Percentiles rank a stretch among this genome's conserved stretches.
Evolutionary conservation across 768 basidiomycete species (phyloP).

Genomic region (Lactarius deliciosus): DNA sequence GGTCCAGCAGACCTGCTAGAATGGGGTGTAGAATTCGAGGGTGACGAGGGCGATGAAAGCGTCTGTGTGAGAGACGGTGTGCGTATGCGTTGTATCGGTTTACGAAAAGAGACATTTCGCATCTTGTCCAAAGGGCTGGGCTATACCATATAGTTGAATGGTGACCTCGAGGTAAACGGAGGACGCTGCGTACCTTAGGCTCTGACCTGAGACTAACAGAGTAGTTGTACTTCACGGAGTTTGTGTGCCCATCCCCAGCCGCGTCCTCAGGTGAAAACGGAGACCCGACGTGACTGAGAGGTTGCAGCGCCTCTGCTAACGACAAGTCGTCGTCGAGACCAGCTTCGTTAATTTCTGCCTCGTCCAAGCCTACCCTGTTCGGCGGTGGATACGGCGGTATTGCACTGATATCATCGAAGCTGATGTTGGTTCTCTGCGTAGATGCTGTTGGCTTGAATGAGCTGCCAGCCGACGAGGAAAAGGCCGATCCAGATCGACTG

Average conservation of each 20-base stretch:
- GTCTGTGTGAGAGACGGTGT: slow-evolving; percentile 69
- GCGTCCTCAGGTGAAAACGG: slow-evolving; percentile 42
- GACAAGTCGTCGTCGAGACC: slow-evolving; percentile 45
- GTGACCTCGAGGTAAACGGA: not conserved
- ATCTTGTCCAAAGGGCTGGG: slow-evolving; percentile 61
- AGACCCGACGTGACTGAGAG: slow-evolving; percentile 55
- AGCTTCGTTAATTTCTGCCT: slow-evolving; percentile 33
- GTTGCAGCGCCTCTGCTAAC: slow-evolving; percentile 55
- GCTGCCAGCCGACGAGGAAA: slow-evolving; percentile 28
- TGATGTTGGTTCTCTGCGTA: slow-evolving; percentile 30
- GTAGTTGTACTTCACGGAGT: slow-evolving; percentile 58
- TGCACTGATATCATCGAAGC: slow-evolving; percentile 56
- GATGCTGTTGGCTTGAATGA: slow-evolving; percentile 15
- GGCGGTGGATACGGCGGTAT: slow-evolving; percentile 55
- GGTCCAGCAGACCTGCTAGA: slow-evolving; percentile 23
- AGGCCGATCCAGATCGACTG: slow-evolving; percentile 39
- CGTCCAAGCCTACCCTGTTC: slow-evolving; percentile 27
- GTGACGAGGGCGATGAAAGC: slow-evolving; percentile 58
- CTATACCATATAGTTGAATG: slow-evolving; percentile 38
- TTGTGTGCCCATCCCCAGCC: slow-evolving; percentile 37
- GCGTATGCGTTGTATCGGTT: slow-evolving; percentile 50
- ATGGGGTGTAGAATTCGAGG: slow-evolving; percentile 60
- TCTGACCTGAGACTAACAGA: slow-evolving; percentile 61
- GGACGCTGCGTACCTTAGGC: slow-evolving; percentile 44
- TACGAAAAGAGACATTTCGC: slow-evolving; percentile 61